phyloP scores from a whole-genome alignment of 768 basidiomycete species.

The Mycena pura region DNA sequence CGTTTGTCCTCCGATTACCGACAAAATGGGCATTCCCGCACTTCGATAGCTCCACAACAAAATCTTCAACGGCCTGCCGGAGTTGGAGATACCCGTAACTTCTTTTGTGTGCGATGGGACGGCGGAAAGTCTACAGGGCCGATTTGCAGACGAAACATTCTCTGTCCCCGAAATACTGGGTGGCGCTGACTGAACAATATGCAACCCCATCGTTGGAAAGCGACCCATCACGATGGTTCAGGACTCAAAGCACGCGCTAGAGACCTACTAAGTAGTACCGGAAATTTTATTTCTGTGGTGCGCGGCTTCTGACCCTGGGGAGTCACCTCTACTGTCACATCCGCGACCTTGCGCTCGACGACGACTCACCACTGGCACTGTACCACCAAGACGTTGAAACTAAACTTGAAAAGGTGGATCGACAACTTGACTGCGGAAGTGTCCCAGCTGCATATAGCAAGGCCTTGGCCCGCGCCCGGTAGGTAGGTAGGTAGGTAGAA shows the following conservation, averaged over 20 bases:
- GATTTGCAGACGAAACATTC: conserved; percentile 8
- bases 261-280: conserved; percentile 42
- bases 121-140: conserved; percentile 34
- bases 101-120: conserved; percentile 46
- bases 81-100: conserved; percentile 28
- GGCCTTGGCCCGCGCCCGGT: no score
- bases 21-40: conserved; percentile 21
- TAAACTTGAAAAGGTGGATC: conserved; percentile 39
- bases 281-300: conserved; percentile 44
- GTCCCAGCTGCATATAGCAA: no score
- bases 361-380: conserved; percentile 30
- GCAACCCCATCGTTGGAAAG: conserved; percentile 17
- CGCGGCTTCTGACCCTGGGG: conserved; percentile 33
- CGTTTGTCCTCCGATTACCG: conserved; percentile 42
- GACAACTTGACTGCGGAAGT: conserved; percentile 45
- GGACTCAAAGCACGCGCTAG: conserved; percentile 44
- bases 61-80: conserved; percentile 33
- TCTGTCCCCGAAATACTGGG: background rate
- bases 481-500: no score
- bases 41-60: conserved; percentile 19
- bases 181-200: background rate
- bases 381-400: conserved; percentile 39
- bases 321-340: conserved; percentile 31
- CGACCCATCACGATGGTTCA: conserved; percentile 39
- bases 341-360: conserved; percentile 21